Evolutionary conservation across 768 basidiomycete species (phyloP), one percentile per base, ranked within the genome.

Genomic region (Austroboletus festivus): DNA sequence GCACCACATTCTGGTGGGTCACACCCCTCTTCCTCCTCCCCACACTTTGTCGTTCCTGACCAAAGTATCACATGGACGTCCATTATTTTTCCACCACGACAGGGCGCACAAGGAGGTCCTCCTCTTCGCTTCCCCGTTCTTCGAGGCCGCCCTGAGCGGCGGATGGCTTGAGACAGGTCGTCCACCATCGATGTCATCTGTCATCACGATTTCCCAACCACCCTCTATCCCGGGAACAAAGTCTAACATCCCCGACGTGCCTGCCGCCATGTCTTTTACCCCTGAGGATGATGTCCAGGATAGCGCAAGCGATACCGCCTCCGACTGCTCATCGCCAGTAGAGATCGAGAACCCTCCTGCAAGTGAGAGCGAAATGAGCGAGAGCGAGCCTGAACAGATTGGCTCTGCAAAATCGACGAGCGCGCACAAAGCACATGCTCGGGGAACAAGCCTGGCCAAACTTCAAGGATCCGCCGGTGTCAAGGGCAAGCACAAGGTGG

Each of bases 111-210:
- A 90, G 65, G 92, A 94, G 62, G 81, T 95, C 23, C 72, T 95
- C 6, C 87, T 85, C 68, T 95, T 93, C 62, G 87, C 92, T 4
- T 93, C 91, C n/a, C 90, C 93, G 0, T 95, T 95, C 75, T 95
- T 95, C 65, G 86, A 93, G 67, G 90, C 89, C 16, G 85, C 91
- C 9, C 72, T 95, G 40, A 89, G 89, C 57, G 93, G 93, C 8
- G 81, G 89, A 60, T 95, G 93, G 93, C 87, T 88, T 12, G 93
- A 95, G 70, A 93, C 86, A 6, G 86, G 84, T 28, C 77, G 87
- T 33, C 87, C 85, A 18, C 79, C 74, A 20, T 90, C 86, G 47
- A 81, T 86, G 75, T 89, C 85, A 21, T 90, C 89, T 42, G 75
- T 90, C 26, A 86, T 91, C 61, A 91, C 90, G 19, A 87, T 93